These are phyloP conservation scores for Zasmidium angulare DNA, from an alignment of 2,329 filamentous ascomycete species.

Conservation along the genomic window DNA sequence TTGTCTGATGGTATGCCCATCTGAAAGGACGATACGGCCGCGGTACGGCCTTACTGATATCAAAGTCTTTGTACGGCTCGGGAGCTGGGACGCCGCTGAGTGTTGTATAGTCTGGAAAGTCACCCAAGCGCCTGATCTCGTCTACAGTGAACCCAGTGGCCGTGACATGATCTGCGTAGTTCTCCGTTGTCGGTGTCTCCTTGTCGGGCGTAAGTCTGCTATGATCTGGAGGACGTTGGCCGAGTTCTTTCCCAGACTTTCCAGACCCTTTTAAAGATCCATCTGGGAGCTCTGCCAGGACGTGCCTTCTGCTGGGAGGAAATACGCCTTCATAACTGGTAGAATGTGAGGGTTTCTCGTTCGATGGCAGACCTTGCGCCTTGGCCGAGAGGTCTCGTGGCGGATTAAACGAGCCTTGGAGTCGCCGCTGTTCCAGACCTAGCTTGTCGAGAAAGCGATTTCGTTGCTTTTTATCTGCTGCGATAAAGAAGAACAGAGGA, in stretches of 20 bases:
- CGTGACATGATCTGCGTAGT: slow-evolving; percentile 38
- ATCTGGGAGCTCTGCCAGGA: slow-evolving; percentile 39
- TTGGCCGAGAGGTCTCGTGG: slow-evolving; percentile 54
- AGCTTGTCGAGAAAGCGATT: slow-evolving; percentile 43
- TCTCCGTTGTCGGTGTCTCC: slow-evolving; percentile 21
- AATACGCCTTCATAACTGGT: slow-evolving; percentile 48
- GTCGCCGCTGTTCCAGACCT: slow-evolving; percentile 40
- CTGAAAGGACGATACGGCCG: slow-evolving; percentile 78
- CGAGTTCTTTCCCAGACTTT: slow-evolving; percentile 28
- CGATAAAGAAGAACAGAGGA: slow-evolving; percentile 13
- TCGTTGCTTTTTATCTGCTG: slow-evolving; percentile 38
- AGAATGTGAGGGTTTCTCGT: slow-evolving; percentile 25
- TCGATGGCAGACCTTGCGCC: slow-evolving; percentile 39
- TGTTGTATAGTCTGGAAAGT: slow-evolving; percentile 76
- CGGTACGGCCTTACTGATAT: slow-evolving; percentile 66
- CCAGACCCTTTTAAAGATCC: slow-evolving; percentile 29
- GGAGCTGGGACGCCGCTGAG: slow-evolving; percentile 75
- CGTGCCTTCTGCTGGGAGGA: slow-evolving; percentile 54
- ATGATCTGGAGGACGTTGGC: slow-evolving; percentile 23
- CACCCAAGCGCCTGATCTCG: slow-evolving; percentile 68
- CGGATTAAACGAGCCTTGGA: slow-evolving; percentile 53
- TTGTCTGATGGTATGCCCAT: slow-evolving; percentile 85
- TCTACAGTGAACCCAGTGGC: slow-evolving; percentile 68
- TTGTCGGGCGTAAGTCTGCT: slow-evolving; percentile 25
- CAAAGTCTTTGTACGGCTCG: slow-evolving; percentile 61